A percentile compares a stretch with the other conserved stretches of the same genome.
phyloP scores from a whole-genome alignment of 495 filamentous ascomycete species.

The Xylaria intraflava region DNA sequence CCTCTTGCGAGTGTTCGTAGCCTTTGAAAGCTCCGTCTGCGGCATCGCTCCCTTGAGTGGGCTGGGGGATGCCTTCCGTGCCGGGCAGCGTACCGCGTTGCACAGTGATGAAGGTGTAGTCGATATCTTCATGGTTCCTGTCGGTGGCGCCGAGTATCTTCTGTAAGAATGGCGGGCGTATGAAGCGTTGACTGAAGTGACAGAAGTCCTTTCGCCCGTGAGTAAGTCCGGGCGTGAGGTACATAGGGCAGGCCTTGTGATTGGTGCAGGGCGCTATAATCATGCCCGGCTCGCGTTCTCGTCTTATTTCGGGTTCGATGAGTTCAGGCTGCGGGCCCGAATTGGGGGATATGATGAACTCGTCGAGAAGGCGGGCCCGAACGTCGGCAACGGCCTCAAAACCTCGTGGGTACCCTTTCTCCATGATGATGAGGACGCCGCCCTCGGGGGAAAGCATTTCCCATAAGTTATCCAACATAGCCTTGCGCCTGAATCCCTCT shows the following conservation, averaged over 20 bases:
- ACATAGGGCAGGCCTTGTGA: constrained; percentile 85
- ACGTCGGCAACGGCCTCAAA: constrained; percentile 89
- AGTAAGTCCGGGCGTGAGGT: constrained; percentile 57
- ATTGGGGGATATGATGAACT: constrained; percentile 63
- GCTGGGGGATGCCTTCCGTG: constrained; percentile 40
- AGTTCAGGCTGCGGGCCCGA: constrained; percentile 30
- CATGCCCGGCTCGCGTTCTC: constrained; percentile 63
- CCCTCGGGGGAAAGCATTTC: constrained; percentile 74
- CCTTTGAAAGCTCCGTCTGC: constrained; percentile 34
- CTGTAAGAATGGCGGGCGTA: constrained; percentile 77
- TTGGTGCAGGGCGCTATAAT: constrained; percentile 96
- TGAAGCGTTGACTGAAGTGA: constrained; percentile 82
- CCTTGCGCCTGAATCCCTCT: constrained; percentile 68
- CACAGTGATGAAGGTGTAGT: constrained; percentile 85
- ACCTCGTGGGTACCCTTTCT: constrained; percentile 85
- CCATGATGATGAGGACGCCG: constrained; percentile 78
- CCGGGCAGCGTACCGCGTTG: constrained; percentile 55
- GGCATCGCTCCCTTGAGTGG: constrained; percentile 18
- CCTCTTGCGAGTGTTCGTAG: constrained; percentile 26
- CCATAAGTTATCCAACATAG: constrained; percentile 81
- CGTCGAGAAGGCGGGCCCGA: constrained; percentile 66
- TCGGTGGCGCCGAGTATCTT: constrained; percentile 59
- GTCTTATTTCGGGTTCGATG: constrained; percentile 23
- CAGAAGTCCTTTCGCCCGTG: constrained; percentile 80
- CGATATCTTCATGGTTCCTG: constrained; percentile 82